A percentile compares a stretch with the other conserved stretches of the same genome.
Evolutionary conservation across 2,329 filamentous ascomycete species (phyloP).

Genomic region (Fusarium sp.): DNA sequence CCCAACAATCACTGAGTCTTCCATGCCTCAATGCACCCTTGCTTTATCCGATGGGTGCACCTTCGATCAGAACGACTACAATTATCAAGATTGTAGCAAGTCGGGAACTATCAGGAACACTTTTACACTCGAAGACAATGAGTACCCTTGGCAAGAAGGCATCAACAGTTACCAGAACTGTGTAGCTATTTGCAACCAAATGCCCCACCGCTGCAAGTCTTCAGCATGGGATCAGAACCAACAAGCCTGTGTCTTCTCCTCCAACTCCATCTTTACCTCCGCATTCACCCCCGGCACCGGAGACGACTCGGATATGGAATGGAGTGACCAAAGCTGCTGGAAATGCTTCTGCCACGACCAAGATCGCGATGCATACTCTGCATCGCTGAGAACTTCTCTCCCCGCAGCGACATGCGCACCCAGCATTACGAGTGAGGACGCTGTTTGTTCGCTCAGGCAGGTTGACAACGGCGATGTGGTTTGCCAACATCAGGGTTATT

Average conservation of each 20-base stretch:
- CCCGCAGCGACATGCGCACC: slow-evolving; percentile 1
- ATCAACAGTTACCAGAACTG: neutral
- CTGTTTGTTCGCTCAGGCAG: neutral
- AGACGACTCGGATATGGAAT: neutral
- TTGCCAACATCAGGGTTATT: neutral
- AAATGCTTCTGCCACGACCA: slow-evolving; percentile 7
- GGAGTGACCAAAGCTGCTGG: slow-evolving; percentile 15
- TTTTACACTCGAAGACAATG: neutral
- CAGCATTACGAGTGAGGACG: neutral
- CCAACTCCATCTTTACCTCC: neutral
- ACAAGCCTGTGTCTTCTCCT: slow-evolving; percentile 6
- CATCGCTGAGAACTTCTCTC: neutral
- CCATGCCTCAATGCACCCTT: slow-evolving; percentile 15
- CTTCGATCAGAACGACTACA: neutral
- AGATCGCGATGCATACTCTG: slow-evolving; percentile 1
- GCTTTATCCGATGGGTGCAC: slow-evolving; percentile 13
- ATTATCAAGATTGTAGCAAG: neutral
- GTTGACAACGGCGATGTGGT: neutral
- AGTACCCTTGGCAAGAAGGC: slow-evolving; percentile 7
- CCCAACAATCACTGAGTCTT: neutral
- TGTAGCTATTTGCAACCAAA: slow-evolving; percentile 10
- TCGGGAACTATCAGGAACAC: neutral
- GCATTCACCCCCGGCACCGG: neutral
- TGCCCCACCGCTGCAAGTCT: slow-evolving; percentile 16
- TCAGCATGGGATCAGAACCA: neutral